These are phyloP conservation scores for Tolypocladium inflatum DNA, from an alignment of 2,329 filamentous ascomycete genomes.

Conservation along the genomic window DNA sequence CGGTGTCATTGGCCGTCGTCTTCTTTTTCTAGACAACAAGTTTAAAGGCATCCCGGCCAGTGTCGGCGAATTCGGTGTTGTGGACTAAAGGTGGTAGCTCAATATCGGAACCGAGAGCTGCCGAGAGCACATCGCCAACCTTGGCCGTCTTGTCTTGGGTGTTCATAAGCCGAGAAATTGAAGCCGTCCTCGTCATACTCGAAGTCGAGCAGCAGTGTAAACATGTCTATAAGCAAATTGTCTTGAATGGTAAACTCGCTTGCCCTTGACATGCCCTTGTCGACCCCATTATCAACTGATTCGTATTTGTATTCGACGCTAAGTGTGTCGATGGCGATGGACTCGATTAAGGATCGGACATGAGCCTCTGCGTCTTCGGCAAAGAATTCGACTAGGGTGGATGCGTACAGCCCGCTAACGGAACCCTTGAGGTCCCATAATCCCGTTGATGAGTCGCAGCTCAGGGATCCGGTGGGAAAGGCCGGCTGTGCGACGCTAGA, in stretches of 20 bases:
- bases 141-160: neutral
- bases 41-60: neutral
- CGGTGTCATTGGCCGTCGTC: neutral
- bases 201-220: slow-evolving; percentile 7
- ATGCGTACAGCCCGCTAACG: slow-evolving; percentile 2
- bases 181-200: slow-evolving; percentile 1
- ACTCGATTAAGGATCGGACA: slow-evolving; percentile 3
- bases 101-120: slow-evolving; percentile 3
- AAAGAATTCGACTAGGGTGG: slow-evolving; percentile 6
- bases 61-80: neutral
- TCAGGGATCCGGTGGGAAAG: neutral
- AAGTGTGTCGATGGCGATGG: slow-evolving; percentile 6
- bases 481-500: neutral
- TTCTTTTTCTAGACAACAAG: slow-evolving; percentile 2
- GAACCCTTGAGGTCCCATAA: slow-evolving; percentile 3
- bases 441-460: neutral
- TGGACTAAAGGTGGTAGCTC: slow-evolving; percentile 7
- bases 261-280: neutral
- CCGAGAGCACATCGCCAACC: slow-evolving; percentile 5
- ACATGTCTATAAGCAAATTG: slow-evolving; percentile 3
- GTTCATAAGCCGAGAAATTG: slow-evolving; percentile 3
- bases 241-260: slow-evolving; percentile 8
- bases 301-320: slow-evolving; percentile 4
- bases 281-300: neutral
- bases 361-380: slow-evolving; percentile 2